A percentile compares a stretch with the other conserved stretches of the same genome.
Evolutionary conservation across 345 rosid species (phyloP).

Genomic region (Gossypium longicalyx): DNA sequence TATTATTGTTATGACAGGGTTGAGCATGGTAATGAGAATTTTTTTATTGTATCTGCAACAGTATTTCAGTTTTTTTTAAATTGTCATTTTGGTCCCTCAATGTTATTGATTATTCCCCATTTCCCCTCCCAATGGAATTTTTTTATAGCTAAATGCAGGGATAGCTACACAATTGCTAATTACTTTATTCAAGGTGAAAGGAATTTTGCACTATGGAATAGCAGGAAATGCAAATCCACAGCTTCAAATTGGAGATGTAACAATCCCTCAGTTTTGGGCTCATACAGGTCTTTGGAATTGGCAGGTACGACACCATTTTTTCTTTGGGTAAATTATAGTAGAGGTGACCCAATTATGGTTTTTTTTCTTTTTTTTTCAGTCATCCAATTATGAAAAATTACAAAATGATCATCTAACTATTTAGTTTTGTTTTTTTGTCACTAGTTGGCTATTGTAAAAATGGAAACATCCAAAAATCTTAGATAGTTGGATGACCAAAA

Average conservation of each 20-base stretch:
- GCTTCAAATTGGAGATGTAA: constrained; percentile 61
- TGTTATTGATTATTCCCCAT: not conserved
- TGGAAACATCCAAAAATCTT: too few species aligned
- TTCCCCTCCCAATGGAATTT: not conserved
- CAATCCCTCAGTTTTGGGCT: constrained; percentile 65
- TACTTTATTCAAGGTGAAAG: constrained; percentile 48
- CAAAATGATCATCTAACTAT: too few species aligned
- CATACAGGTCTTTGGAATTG: constrained; percentile 78
- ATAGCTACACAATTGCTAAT: constrained; percentile 51
- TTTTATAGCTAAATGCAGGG: constrained; percentile 63
- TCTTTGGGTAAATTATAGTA: not conserved
- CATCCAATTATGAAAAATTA: too few species aligned
- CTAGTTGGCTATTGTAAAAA: too few species aligned
- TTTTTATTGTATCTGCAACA: not conserved
- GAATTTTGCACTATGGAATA: constrained; percentile 71
- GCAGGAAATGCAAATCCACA: constrained; percentile 64
- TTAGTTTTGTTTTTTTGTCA: too few species aligned
- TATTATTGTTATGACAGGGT: constrained; percentile 59
- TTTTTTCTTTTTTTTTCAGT: too few species aligned
- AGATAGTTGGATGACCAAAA: too few species aligned
- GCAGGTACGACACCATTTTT: constrained; percentile 37
- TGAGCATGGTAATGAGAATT: constrained; percentile 48
- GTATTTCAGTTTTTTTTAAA: too few species aligned
- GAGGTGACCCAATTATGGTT: too few species aligned
- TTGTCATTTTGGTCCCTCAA: not conserved